Evolutionary conservation across 2,329 filamentous ascomycete genomes (phyloP).

Genomic region (Sporothrix mexicana): DNA sequence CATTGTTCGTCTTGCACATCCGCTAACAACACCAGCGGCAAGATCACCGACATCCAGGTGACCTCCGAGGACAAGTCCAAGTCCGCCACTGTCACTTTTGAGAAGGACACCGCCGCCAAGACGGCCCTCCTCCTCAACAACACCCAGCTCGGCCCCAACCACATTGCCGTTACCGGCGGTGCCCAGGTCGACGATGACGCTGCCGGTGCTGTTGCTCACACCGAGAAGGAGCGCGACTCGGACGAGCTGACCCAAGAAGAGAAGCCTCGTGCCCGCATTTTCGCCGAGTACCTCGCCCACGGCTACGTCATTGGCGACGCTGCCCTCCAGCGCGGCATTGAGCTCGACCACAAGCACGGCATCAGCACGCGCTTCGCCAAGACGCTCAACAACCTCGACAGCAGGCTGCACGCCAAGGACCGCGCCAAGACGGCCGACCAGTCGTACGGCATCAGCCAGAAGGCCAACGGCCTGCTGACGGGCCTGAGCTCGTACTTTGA

Average conservation of each 20-base stretch:
- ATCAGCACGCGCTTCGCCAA: slow-evolving; percentile 79
- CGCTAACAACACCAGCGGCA: slow-evolving; percentile 66
- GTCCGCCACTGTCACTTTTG: slow-evolving; percentile 90
- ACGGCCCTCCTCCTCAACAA: slow-evolving; percentile 96
- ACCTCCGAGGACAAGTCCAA: slow-evolving; percentile 72
- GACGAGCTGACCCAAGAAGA: slow-evolving; percentile 90
- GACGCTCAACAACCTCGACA: slow-evolving; percentile 77
- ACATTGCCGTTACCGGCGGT: slow-evolving; percentile 75
- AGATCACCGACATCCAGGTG: slow-evolving; percentile 84
- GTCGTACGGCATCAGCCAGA: slow-evolving; percentile 79
- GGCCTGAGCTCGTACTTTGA: slow-evolving; percentile 90
- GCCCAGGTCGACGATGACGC: slow-evolving; percentile 67
- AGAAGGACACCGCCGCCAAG: slow-evolving; percentile 95
- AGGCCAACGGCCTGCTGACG: slow-evolving; percentile 67
- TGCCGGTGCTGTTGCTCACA: slow-evolving; percentile 50
- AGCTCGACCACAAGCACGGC: slow-evolving; percentile 88
- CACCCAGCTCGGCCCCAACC: slow-evolving; percentile 86
- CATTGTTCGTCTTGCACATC: background rate
- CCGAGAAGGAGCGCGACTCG: slow-evolving; percentile 58
- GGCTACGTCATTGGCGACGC: slow-evolving; percentile 81
- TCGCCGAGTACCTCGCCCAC: slow-evolving; percentile 95
- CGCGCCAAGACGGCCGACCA: slow-evolving; percentile 83
- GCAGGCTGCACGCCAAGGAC: slow-evolving; percentile 85
- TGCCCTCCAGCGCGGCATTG: slow-evolving; percentile 81
- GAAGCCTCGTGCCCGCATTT: slow-evolving; percentile 91